A percentile compares a stretch with the other conserved stretches of the same genome.
Evolutionary conservation across 2,329 filamentous ascomycete genomes (phyloP).

Genomic region (Paramyrothecium roridum): DNA sequence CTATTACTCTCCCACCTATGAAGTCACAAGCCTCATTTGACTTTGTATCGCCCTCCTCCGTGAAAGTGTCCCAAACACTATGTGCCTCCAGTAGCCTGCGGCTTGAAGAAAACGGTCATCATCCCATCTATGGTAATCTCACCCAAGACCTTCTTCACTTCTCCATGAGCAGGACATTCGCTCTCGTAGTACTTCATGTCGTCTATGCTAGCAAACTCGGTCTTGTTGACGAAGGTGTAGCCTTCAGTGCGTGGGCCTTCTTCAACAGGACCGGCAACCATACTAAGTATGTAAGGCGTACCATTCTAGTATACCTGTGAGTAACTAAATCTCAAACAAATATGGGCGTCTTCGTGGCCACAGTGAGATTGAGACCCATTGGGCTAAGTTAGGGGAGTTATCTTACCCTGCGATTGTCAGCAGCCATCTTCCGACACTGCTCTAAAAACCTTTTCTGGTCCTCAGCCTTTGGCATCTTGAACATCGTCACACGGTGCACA

Average conservation of each 20-base stretch:
- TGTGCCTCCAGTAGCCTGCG: slow-evolving; percentile 20
- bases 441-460: slow-evolving; percentile 41
- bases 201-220: slow-evolving; percentile 59
- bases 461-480: slow-evolving; percentile 45
- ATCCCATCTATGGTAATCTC: slow-evolving; percentile 30
- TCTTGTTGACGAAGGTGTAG: slow-evolving; percentile 62
- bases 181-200: slow-evolving; percentile 71
- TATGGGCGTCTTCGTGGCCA: slow-evolving; percentile 9
- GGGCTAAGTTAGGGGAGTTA: background rate
- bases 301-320: slow-evolving; percentile 50
- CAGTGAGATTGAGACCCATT: slow-evolving; percentile 8
- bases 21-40: too few relatives aligned
- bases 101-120: slow-evolving; percentile 39
- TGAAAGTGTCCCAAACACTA: too few relatives aligned
- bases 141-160: slow-evolving; percentile 33
- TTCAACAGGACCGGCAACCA: slow-evolving; percentile 50
- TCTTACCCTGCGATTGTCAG: slow-evolving; percentile 38
- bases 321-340: background rate
- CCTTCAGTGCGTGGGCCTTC: slow-evolving; percentile 61
- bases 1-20: too few relatives aligned
- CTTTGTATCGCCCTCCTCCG: too few relatives aligned
- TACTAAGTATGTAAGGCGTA: slow-evolving; percentile 64
- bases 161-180: slow-evolving; percentile 39
- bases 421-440: slow-evolving; percentile 38
- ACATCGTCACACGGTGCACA: slow-evolving; percentile 49